Base-by-base conservation (phyloP, 2,329 filamentous ascomycete species). In the Colletotrichum cuscutae region DNA sequence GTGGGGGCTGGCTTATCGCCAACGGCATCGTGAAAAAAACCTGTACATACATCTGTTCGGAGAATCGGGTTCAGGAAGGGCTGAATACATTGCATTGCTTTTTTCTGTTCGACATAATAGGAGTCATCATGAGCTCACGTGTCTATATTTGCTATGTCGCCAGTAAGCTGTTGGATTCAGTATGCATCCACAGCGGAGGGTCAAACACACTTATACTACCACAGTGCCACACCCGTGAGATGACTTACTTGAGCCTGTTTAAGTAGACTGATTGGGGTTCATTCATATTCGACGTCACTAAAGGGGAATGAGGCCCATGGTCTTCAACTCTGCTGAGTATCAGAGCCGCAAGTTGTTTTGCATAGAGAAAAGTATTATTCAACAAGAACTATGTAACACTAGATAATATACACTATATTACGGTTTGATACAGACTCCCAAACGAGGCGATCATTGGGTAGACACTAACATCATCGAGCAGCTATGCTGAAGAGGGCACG, bases 41-140 rank as follows among this genome's bases (percentile, higher is more conserved):
- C 77, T 84, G 82, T 84, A 83, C 80, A 84, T 83, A 83, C 81
- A 80, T 79, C 80, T 81, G 81, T 81, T 80, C 74, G 79, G 79
- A 78, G 77, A 77, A 80, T 77, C 76, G 74, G 78, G 75, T 76
- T 79, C 71, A 76, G 75, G 76, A 77, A 81, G 79, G 81, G 79
- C 68, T 76, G 70, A 76, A 69, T 72, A 72, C 66, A 76, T 66
- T 76, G 72, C 76, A 76, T 76, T 74, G 71, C 68, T 62, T 62
- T 49, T 75, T 60, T 58, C 63, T 64, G 62, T 65, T 71, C 69
- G 46, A n/a, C 19, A n/a, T 15, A 3, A 24, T 26, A 13, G 26
- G 12, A 9, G 9, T 4, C 3, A 42, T 3, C 22, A 22, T 2
- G 8, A 22, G 12, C 13, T 24, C n/a, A 9, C 46, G 12, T 19